phyloP scores from a whole-genome alignment of 305 asterid genomes.

The Andrographis paniculata region DNA sequence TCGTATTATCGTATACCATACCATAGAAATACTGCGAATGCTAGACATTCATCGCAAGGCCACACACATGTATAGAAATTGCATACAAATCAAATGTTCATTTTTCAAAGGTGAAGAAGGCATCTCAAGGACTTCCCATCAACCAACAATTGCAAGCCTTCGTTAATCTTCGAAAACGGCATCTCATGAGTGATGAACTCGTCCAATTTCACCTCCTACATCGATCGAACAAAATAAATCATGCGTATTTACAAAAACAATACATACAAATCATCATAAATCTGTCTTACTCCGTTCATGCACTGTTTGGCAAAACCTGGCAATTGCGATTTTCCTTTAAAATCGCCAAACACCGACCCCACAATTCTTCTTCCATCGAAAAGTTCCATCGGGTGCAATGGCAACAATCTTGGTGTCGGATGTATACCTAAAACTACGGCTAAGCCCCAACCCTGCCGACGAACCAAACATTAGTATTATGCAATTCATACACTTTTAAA shows the following conservation, averaged over 20 bases:
- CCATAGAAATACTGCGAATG: no score
- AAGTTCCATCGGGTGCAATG: constrained; percentile 89
- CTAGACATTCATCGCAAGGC: no score
- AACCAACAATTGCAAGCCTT: constrained; percentile 53
- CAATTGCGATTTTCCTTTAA: constrained; percentile 79
- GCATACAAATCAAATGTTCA: no score
- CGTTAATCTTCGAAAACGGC: constrained; percentile 60
- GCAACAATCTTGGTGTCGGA: constrained; percentile 57
- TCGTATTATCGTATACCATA: no score
- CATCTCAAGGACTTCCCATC: constrained; percentile 90
- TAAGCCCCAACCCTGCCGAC: constrained; percentile 79
- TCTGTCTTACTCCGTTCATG: constrained; percentile 52
- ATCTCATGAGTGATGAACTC: constrained; percentile 77
- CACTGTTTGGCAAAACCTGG: constrained; percentile 58
- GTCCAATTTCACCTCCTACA: constrained; percentile 70
- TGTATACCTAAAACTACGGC: constrained; percentile 71
- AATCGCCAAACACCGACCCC: constrained; percentile 75
- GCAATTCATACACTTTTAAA: neutral
- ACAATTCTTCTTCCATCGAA: constrained; percentile 79
- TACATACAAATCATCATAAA: neutral
- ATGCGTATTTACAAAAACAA: neutral
- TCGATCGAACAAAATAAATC: neutral
- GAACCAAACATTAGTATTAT: no score
- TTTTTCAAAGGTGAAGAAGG: constrained; percentile 49
- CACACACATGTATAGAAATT: no score